These are phyloP conservation scores for Cadophora malorum DNA, from an alignment of 2,329 filamentous ascomycete species.

Conservation along the genomic window DNA sequence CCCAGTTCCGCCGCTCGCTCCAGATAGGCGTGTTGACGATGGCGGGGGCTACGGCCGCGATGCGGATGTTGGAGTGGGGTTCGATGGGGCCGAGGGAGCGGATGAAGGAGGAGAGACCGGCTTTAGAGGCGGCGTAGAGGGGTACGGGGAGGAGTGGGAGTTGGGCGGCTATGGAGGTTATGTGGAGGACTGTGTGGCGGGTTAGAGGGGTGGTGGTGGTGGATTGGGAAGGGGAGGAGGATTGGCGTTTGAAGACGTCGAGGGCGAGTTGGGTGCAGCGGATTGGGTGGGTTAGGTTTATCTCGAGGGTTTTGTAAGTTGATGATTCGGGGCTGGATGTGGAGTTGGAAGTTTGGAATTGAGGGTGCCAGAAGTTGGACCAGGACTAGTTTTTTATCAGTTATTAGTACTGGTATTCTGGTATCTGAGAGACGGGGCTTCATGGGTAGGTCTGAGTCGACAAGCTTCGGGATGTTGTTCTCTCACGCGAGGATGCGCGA, in stretches of 20 bases:
- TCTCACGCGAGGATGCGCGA: too few relatives aligned
- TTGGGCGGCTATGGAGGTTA: slow-evolving; percentile 55
- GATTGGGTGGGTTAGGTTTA: slow-evolving; percentile 59
- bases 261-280: slow-evolving; percentile 57
- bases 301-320: slow-evolving; percentile 52
- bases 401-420: too few relatives aligned
- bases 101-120: slow-evolving; percentile 53
- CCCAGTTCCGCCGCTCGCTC: slow-evolving; percentile 30
- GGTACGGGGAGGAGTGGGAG: slow-evolving; percentile 47
- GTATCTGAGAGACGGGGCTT: too few relatives aligned
- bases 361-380: slow-evolving; percentile 55
- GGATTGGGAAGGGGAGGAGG: slow-evolving; percentile 21
- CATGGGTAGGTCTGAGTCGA: too few relatives aligned
- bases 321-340: too few relatives aligned
- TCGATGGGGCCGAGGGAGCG: slow-evolving; percentile 46
- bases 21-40: slow-evolving; percentile 44
- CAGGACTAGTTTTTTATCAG: slow-evolving; percentile 24
- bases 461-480: too few relatives aligned
- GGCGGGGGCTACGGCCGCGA: slow-evolving; percentile 53
- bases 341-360: slow-evolving; percentile 42
- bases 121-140: slow-evolving; percentile 55
- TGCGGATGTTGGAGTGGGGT: slow-evolving; percentile 42
- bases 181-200: slow-evolving; percentile 46
- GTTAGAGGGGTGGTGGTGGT: neutral
- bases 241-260: slow-evolving; percentile 49